Evolutionary conservation across 1,284 basidiomycete species (phyloP).

Genomic region (Naganishia cerealis): DNA sequence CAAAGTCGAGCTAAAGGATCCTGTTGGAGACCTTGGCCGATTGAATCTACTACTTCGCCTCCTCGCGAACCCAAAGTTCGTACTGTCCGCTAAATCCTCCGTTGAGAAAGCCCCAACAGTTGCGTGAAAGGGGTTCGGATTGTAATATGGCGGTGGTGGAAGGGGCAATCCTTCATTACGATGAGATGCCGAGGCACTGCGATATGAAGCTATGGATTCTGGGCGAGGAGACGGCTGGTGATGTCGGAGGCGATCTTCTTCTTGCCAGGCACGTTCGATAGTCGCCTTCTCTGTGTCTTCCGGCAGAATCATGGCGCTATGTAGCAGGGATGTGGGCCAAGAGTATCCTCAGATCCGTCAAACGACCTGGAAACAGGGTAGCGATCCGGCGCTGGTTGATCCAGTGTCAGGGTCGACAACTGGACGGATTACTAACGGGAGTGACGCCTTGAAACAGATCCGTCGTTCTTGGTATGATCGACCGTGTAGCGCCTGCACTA

Average conservation of each 20-base stretch:
- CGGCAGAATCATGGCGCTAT: conserved; percentile 52
- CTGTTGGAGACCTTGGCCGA: conserved; percentile 5
- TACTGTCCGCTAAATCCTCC: conserved; percentile 14
- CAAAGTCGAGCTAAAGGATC: conserved; percentile 10
- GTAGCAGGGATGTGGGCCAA: background rate
- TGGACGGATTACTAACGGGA: background rate
- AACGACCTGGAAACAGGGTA: background rate
- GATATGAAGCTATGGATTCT: conserved; percentile 6
- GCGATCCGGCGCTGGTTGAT: background rate
- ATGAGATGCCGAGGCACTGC: background rate
- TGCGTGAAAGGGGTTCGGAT: conserved; percentile 19
- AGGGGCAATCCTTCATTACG: conserved; percentile 8
- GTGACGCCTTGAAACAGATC: background rate
- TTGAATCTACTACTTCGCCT: background rate
- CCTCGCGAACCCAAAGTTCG: background rate
- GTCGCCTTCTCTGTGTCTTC: conserved; percentile 54
- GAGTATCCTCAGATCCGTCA: background rate
- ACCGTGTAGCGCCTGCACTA: background rate
- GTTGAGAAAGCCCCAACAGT: conserved; percentile 21
- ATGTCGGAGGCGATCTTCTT: conserved; percentile 15
- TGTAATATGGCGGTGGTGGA: conserved; percentile 24
- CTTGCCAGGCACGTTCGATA: conserved; percentile 33
- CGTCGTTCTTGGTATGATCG: background rate
- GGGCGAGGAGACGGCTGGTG: conserved; percentile 3
- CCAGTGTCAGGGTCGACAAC: background rate